Conservation (phyloP, 1,139 yeast species). For the Tardiomyces blankii region DNA sequence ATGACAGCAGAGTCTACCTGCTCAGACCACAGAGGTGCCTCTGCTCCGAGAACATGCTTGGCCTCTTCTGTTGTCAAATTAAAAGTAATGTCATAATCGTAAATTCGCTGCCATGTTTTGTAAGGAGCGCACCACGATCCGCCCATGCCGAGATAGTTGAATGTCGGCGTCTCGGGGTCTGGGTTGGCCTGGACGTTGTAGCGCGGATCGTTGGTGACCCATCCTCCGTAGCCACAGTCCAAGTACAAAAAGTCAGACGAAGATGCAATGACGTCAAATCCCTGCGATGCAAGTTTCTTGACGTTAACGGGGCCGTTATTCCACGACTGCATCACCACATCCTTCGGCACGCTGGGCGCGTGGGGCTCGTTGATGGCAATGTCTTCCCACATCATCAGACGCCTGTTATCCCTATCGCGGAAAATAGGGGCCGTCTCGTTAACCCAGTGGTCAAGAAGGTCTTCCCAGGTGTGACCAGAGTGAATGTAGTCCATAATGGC, state of each 20-base stretch:
- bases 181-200: constrained; percentile 20
- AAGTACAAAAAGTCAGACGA: constrained; percentile 31
- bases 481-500: constrained; percentile 28
- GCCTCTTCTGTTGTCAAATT: constrained; percentile 29
- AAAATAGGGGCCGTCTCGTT: constrained; percentile 31
- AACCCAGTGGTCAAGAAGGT: constrained; percentile 33
- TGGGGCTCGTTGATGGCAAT: constrained; percentile 20
- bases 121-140: constrained; percentile 44
- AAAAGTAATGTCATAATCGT: constrained; percentile 30
- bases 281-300: constrained; percentile 26
- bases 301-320: constrained; percentile 23
- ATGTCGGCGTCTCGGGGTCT: constrained; percentile 22
- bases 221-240: constrained; percentile 40
- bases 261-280: constrained; percentile 37
- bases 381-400: constrained; percentile 41
- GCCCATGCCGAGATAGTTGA: constrained; percentile 28
- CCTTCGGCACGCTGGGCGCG: constrained; percentile 22
- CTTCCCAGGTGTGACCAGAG: constrained; percentile 21
- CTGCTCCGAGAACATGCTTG: constrained; percentile 34
- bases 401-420: constrained; percentile 18
- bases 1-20: constrained; percentile 32
- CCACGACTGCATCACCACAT: constrained; percentile 36
- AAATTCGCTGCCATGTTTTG: constrained; percentile 40
- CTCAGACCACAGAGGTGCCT: constrained; percentile 38
- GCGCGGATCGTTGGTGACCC: constrained; percentile 31